Evolutionary conservation across 371 early-diverging fungal genomes (phyloP), one percentile per base, ranked within the genome.

Genomic region (Mortierella sp.): DNA sequence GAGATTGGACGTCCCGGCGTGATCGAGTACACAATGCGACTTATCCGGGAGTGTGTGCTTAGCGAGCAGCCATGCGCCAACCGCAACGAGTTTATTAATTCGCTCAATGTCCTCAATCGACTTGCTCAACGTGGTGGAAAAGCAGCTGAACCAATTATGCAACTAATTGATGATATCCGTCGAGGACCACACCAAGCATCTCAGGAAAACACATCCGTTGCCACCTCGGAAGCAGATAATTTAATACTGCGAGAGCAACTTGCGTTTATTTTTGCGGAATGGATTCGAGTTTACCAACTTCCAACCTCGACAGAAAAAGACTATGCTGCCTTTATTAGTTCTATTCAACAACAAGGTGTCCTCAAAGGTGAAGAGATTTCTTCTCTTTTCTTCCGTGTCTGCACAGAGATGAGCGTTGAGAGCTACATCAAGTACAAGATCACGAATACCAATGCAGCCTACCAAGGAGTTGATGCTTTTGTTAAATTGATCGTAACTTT

Each of bases 281-380:
- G 98, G 98, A 88, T 96, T 16, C 87, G 92, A 18, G 81, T 95
- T n/a, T 95, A 89, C 72, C 89, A 94, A 66, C 93, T 93, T 66
- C 93, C 96, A 0, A 84, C 92, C 0, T 89, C 95, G 7, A 92
- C 87, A 48, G 97, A 96, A 58, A 90, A 92, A 59, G 77, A 88
- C 4, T 87, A 89, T 63, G 83, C 82, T 11, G 83, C 84, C 1
- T 94, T 90, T 74, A 85, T 94, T 43, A 84, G 74, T 66, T 81
- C 96, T 81, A 85, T 97, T 9, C 90, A 90, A 53, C 92, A 95
- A 60, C 93, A 93, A 53, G 89, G 90, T 28, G 90, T 94, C 2
- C 85, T 96, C 55, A 86, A 90, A 68, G 90, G 88, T 47, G 93
- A 94, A 25, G 90, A 92, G 44, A 87, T 90, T 12, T 89, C 92